These are phyloP conservation scores for Leccinum truebloodii DNA, from an alignment of 768 basidiomycete genomes.

Conservation along the genomic window DNA sequence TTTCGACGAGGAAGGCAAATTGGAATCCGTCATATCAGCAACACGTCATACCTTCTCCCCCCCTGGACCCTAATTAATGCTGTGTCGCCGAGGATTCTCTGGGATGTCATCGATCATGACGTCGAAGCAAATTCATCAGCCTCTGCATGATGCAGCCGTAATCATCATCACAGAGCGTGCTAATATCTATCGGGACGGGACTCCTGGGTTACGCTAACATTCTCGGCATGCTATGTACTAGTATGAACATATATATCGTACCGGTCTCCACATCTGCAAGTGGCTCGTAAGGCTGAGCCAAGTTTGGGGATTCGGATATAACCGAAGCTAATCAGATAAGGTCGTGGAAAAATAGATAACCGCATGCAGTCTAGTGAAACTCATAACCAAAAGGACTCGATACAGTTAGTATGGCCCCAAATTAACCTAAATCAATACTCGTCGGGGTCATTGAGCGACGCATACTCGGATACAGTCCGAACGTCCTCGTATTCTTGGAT, in stretches of 20 bases:
- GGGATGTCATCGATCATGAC: not conserved
- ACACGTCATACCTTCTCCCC: not conserved
- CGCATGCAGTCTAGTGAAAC: not conserved
- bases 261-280: not conserved
- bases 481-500: slow-evolving; percentile 81
- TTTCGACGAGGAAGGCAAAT: not conserved
- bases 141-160: not conserved
- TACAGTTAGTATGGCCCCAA: not conserved
- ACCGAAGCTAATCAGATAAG: not conserved
- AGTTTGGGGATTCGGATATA: not conserved
- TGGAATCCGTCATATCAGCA: not conserved
- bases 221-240: not conserved
- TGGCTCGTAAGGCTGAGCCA: not conserved
- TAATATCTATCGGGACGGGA: not conserved
- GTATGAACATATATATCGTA: not conserved
- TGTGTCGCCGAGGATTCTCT: not conserved
- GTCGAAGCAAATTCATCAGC: not conserved
- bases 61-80: not conserved
- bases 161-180: not conserved
- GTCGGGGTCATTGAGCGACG: slow-evolving; percentile 68
- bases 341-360: not conserved
- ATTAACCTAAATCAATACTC: slow-evolving; percentile 49
- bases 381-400: not conserved
- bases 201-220: not conserved
- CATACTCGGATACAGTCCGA: slow-evolving; percentile 74